Evolutionary conservation across 192 early-diverging fungal species (phyloP), one percentile per base, ranked within the genome.

Genomic region (Cetraspora pellucida): DNA sequence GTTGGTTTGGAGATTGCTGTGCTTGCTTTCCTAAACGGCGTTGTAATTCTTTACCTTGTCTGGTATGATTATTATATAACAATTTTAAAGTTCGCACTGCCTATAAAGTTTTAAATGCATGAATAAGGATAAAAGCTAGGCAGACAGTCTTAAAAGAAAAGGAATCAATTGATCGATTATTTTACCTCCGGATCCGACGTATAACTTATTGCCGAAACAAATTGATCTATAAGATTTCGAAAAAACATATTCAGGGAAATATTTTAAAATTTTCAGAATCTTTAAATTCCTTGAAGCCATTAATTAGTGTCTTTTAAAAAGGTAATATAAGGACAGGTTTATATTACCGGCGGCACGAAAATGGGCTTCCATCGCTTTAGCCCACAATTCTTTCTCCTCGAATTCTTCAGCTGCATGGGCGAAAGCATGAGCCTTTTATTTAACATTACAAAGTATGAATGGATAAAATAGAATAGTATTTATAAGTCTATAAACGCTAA

Each of bases 41-140:
- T 68, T 89, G 85, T 1, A 93, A 72, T 25, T 91, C 89, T 77
- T 89, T 89, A 21, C 85, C 91, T 73, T 89, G 84, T 14, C 90
- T 79, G 14, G 85, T 88, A 81, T 95, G 93, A 59, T 86, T 91
- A 1, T 86, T 81, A 13, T 88, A 88, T 68, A 93, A 85, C 13
- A 95, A 69, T 47, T 86, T 88, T 2, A 95, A 82, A 1, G 91
- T 91, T 67, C 84, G 87, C 7, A 85, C 78, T 9, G 91, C 90
- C 79, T 92, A 77, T 63, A 37, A 57, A 49, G 23, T 21, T 59
- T 37, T 46, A 64, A 57, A 61, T 16, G 46, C 55, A 25, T 23
- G n/a, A 23, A 45, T 37, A 23, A 50, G 14, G 55, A 49, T 37
- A 31, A 43, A 28, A 37, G 17, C 19, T 44, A 2, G 4, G 3